Evolutionary conservation across 2,329 filamentous ascomycete species (phyloP).

Genomic region (Aspergillus hortae): DNA sequence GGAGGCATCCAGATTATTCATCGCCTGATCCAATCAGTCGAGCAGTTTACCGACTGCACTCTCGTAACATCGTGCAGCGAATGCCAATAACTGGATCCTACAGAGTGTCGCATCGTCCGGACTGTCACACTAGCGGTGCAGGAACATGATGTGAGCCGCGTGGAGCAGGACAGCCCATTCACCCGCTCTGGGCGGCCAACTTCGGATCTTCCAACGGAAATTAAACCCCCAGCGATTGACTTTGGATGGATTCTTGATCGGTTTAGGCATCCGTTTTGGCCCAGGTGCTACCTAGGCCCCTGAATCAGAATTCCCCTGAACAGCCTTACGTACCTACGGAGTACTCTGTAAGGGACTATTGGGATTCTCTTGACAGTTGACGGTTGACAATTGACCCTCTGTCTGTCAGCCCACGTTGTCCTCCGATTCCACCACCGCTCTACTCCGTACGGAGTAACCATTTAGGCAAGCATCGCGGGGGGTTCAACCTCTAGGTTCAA

Average conservation of each 20-base stretch:
- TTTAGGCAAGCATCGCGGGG: slow-evolving; percentile 14
- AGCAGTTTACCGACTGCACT: neutral
- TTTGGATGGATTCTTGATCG: neutral
- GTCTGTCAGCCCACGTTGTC: too few species aligned
- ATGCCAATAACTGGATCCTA: too few species aligned
- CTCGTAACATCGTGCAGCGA: too few species aligned
- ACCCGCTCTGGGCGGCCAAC: slow-evolving; percentile 19
- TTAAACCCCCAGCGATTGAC: slow-evolving; percentile 5
- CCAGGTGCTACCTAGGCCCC: too few species aligned
- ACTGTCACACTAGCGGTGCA: neutral
- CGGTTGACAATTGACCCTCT: too few species aligned
- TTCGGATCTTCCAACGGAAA: slow-evolving; percentile 13
- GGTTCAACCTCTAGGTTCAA: slow-evolving; percentile 2
- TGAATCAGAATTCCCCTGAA: too few species aligned
- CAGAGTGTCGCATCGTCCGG: neutral
- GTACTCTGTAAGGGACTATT: too few species aligned
- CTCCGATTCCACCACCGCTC: too few species aligned
- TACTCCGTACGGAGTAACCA: too few species aligned
- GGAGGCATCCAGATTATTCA: slow-evolving; percentile 2
- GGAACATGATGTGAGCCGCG: neutral
- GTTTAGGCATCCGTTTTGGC: too few species aligned
- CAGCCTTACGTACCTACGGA: too few species aligned
- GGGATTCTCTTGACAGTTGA: too few species aligned
- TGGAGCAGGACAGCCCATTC: slow-evolving; percentile 7
- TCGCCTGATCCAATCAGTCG: neutral